Evolutionary conservation across 441 rosid species (phyloP).

Genomic region (Arabidopsis lyrata): DNA sequence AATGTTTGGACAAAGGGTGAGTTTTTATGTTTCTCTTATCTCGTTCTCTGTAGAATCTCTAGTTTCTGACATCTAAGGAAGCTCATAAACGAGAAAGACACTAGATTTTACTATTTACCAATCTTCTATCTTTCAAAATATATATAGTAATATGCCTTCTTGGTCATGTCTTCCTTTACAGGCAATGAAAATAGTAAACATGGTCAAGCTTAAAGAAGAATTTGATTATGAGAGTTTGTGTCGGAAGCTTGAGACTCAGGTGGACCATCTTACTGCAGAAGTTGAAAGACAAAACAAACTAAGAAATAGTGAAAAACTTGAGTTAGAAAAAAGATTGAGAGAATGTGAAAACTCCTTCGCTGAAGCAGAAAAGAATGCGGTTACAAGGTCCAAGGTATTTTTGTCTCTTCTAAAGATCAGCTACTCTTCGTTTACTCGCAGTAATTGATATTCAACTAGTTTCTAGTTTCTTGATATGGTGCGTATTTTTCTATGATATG

Average conservation of each 20-base stretch:
- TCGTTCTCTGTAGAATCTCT: conserved; percentile 5
- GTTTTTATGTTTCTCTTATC: conserved; percentile 40
- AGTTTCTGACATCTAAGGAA: not conserved
- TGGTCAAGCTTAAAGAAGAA: conserved; percentile 94
- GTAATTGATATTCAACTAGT: conserved; percentile 6
- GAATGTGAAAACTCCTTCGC: conserved; percentile 60
- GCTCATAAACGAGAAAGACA: conserved; percentile 22
- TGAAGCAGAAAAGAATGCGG: conserved; percentile 55
- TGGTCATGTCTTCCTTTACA: conserved; percentile 48
- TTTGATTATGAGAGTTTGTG: conserved; percentile 90
- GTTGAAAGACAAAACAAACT: conserved; percentile 77
- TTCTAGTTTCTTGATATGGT: conserved; percentile 24
- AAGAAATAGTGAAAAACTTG: conserved; percentile 62
- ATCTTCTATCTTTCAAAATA: conserved; percentile 8
- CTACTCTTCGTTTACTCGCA: conserved; percentile 20
- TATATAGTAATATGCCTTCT: conserved; percentile 13
- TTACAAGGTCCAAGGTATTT: conserved; percentile 85
- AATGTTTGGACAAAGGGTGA: conserved; percentile 95
- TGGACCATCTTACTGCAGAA: conserved; percentile 85
- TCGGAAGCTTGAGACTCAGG: conserved; percentile 78
- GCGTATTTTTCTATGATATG: conserved; percentile 20
- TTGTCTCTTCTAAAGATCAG: conserved; percentile 43
- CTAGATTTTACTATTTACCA: not conserved
- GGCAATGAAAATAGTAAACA: conserved; percentile 94
- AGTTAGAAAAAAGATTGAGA: conserved; percentile 59